phyloP scores from a whole-genome alignment of 768 basidiomycete species.

The Mycena alexandri region DNA sequence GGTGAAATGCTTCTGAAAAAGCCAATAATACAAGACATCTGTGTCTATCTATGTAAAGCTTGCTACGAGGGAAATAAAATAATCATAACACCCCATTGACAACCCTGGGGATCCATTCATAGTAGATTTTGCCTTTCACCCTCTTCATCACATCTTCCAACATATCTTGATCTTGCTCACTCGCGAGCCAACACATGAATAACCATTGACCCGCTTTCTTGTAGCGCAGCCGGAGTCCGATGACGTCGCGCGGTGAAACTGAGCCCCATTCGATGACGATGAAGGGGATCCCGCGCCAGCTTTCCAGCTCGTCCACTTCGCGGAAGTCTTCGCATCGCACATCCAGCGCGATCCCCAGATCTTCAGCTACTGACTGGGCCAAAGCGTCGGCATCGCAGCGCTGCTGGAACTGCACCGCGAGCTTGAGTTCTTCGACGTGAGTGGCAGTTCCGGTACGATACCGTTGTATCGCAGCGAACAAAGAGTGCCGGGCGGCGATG shows the following conservation, averaged over 20 bases:
- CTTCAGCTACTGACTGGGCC: neutral
- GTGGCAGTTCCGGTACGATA: neutral
- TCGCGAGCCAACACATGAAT: neutral
- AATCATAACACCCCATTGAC: too few species aligned
- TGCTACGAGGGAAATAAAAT: too few species aligned
- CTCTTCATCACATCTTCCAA: neutral
- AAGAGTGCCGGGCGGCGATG: neutral
- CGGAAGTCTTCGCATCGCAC: neutral
- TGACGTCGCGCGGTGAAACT: neutral
- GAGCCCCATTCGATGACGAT: neutral
- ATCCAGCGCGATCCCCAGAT: neutral
- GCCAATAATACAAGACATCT: too few species aligned
- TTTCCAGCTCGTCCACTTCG: neutral
- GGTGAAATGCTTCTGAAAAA: too few species aligned
- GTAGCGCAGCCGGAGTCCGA: neutral
- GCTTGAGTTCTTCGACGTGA: neutral
- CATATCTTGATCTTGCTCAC: neutral
- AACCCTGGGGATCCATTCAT: neutral
- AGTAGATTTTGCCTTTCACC: neutral
- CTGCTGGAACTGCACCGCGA: neutral
- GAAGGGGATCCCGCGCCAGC: neutral
- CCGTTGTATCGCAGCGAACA: neutral
- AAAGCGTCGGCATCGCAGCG: neutral
- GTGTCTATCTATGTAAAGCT: too few species aligned
- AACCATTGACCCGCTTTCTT: neutral